phyloP scores from a whole-genome alignment of 2,329 filamentous ascomycete genomes.

The Paecilomyces sp. region DNA sequence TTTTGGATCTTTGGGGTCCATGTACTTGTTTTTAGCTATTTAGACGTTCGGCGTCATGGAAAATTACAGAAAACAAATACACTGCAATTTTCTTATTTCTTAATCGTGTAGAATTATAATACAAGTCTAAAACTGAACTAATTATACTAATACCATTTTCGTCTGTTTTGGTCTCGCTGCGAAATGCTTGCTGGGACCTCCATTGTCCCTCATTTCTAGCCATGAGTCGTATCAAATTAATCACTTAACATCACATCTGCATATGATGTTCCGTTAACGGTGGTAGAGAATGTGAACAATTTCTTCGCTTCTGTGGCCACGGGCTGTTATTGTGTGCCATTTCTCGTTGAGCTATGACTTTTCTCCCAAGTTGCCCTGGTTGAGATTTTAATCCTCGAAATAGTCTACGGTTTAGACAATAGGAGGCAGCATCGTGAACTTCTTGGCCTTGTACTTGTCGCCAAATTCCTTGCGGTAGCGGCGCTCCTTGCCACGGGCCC shows the following conservation, averaged over 20 bases:
- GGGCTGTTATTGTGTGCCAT: background rate
- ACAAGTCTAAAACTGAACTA: background rate
- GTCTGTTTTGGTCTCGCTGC: background rate
- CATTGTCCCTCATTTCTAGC: background rate
- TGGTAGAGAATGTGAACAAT: background rate
- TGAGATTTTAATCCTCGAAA: background rate
- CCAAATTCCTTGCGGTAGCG: constrained; percentile 86
- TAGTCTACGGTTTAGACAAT: constrained; percentile 49
- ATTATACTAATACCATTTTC: background rate
- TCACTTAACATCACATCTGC: background rate
- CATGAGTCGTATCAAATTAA: background rate
- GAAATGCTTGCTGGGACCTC: background rate
- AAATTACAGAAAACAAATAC: background rate
- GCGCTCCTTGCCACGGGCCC: constrained; percentile 88
- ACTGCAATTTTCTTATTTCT: background rate
- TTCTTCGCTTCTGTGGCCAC: background rate
- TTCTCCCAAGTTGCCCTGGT: background rate
- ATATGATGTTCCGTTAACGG: background rate
- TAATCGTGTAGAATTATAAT: background rate
- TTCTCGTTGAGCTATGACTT: background rate
- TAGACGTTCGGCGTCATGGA: background rate
- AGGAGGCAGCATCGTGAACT: constrained; percentile 72
- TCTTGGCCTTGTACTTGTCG: constrained; percentile 93
- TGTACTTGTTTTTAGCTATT: background rate
- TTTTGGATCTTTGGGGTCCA: background rate